Base-by-base conservation (phyloP, 495 filamentous ascomycete species). In the Penicillium salamii region DNA sequence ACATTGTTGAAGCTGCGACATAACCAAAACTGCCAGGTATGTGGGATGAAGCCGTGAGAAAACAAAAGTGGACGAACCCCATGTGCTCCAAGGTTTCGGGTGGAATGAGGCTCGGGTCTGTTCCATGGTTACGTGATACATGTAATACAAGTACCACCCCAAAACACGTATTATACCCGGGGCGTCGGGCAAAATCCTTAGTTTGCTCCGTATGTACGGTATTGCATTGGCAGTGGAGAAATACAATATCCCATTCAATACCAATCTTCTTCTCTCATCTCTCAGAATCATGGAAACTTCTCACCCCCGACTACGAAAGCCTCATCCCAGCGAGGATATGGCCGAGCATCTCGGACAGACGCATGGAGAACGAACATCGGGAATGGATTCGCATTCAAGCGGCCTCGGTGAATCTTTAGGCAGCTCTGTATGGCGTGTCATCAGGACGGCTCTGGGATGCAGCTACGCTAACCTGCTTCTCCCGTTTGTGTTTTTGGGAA, bases 401-500 rank as follows among this genome's bases (percentile, higher is more conserved):
- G 7, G 12, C 14, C 15, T 29, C 31, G 8, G n/a, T 21, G 19
- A 21, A 5, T 37, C 15, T n/a, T 32, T 31, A n/a, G 24, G 31
- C 4, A 34, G 28, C 17, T 48, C 37, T 21, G 29, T 32, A 8
- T 23, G 35, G n/a, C 21, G 21, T 12, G 38, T 42, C 14, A 2
- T 54, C 3, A 54, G 44, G 33, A 28, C 19, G 4, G 31, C 38
- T 14, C 33, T 54, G 13, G 45, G 44, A 29, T 48, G 46, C 44
- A 54, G 51, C 33, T 54, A 54, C 45, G 32, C 32, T 6, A 54
- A 48, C 32, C 23, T 49, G n/a, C 39, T 54, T 19, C 45, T 56
- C 26, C 41, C 54, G 1, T 61, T 54, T 32, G 42, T 65, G n/a
- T 53, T 61, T 15, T 46, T 62, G 14, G 62, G 59, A 0, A 55